Percentiles rank a stretch among this genome's conserved stretches.
Evolutionary conservation across 495 filamentous ascomycete species (phyloP).

Genomic region (Aspergillus haitiensis): DNA sequence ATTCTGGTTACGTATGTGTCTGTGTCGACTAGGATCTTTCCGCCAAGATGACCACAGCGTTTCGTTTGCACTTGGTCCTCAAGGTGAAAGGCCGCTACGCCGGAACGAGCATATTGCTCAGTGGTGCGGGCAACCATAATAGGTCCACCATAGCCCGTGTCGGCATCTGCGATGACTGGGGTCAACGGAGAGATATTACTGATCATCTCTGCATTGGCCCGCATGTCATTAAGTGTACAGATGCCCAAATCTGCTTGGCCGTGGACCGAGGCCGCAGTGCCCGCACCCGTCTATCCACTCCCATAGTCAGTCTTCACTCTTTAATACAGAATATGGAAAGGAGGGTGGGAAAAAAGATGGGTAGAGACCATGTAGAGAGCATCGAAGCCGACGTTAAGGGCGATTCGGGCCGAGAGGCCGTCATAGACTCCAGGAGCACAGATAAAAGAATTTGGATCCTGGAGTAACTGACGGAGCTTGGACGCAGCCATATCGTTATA

Average conservation of each 20-base stretch:
- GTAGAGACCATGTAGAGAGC: constrained; percentile 60
- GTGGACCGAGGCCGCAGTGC: constrained; percentile 64
- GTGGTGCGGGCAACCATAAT: constrained; percentile 65
- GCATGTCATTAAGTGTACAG: constrained; percentile 50
- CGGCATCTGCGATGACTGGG: constrained; percentile 69
- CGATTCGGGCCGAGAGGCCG: constrained; percentile 65
- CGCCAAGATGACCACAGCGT: constrained; percentile 62
- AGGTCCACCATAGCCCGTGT: constrained; percentile 66
- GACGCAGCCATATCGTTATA: constrained; percentile 5
- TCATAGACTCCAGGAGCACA: constrained; percentile 64
- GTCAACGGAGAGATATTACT: constrained; percentile 41
- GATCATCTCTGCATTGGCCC: constrained; percentile 46
- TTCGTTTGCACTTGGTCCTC: constrained; percentile 73
- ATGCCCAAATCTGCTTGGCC: constrained; percentile 68
- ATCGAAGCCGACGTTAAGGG: constrained; percentile 60
- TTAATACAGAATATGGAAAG: not conserved
- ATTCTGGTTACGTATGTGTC: constrained; percentile 59
- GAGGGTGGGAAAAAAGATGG: not conserved
- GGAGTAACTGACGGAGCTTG: constrained; percentile 13
- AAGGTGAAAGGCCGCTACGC: constrained; percentile 69
- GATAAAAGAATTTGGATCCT: constrained; percentile 36
- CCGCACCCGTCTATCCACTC: constrained; percentile 58
- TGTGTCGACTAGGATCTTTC: constrained; percentile 61
- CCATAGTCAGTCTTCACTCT: constrained; percentile 13
- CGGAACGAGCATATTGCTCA: constrained; percentile 61